Evolutionary conservation across 345 rosid species (phyloP).

Genomic region (Raphanus raphanistrum): DNA sequence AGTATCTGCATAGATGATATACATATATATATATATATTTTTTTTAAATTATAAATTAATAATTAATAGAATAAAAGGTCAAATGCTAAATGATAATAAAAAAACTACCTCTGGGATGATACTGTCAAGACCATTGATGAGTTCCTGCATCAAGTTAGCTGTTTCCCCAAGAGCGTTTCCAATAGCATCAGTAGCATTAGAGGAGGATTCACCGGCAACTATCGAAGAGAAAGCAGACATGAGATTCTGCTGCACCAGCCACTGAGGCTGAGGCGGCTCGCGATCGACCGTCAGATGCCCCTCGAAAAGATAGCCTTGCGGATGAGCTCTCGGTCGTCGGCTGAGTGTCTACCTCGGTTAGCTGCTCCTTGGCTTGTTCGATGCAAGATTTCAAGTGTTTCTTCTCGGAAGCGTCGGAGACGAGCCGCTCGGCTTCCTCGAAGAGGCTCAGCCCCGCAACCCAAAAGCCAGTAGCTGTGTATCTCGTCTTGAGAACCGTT

Average conservation of each 20-base stretch:
- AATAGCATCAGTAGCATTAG: constrained; percentile 30
- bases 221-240: constrained; percentile 56
- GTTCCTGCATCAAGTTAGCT: constrained; percentile 56
- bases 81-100: background rate
- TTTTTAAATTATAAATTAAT: too few relatives aligned
- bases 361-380: constrained; percentile 66
- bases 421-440: constrained; percentile 55
- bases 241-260: constrained; percentile 77
- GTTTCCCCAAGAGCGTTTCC: constrained; percentile 43
- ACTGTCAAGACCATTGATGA: constrained; percentile 54
- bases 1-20: constrained; percentile 15
- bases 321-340: constrained; percentile 30
- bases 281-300: constrained; percentile 96
- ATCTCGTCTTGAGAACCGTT: constrained; percentile 73
- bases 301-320: constrained; percentile 82
- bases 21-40: too few relatives aligned
- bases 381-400: constrained; percentile 62
- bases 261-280: constrained; percentile 88
- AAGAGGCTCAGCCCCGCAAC: constrained; percentile 70
- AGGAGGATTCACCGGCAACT: constrained; percentile 62
- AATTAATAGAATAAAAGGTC: background rate
- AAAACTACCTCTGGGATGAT: constrained; percentile 69
- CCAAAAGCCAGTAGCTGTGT: constrained; percentile 92
- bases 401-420: constrained; percentile 62
- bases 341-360: constrained; percentile 48